Conservation (phyloP, 768 basidiomycete species). For the Mycena chlorophos region DNA sequence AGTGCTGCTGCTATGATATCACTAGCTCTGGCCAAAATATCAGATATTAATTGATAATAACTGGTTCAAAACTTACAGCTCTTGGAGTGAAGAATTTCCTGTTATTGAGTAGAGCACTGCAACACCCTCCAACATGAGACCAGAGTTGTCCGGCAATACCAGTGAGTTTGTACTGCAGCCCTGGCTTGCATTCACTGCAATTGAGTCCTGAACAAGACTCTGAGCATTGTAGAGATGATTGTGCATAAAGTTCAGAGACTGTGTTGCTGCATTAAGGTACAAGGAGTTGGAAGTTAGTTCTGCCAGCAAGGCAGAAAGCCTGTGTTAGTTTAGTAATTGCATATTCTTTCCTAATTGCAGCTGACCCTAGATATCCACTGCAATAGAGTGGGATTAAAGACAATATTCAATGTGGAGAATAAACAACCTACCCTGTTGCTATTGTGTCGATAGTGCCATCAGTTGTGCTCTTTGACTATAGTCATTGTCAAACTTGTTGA, state of each 20-base stretch:
- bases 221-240: neutral
- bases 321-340: neutral
- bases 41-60: neutral
- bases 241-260: neutral
- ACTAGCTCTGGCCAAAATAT: neutral
- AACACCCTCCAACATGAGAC: conserved; percentile 9
- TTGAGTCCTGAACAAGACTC: neutral
- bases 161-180: neutral
- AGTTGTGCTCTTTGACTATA: neutral
- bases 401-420: neutral
- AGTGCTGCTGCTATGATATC: conserved; percentile 1
- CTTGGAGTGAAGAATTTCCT: neutral
- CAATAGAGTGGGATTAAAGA: too few relatives aligned
- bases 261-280: conserved; percentile 2
- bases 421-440: neutral
- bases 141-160: neutral
- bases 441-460: neutral
- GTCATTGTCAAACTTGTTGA: neutral
- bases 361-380: too few relatives aligned
- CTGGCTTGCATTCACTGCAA: neutral
- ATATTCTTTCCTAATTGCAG: too few relatives aligned
- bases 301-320: conserved; percentile 13
- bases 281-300: conserved; percentile 12
- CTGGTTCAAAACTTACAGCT: neutral
- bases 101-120: conserved; percentile 7